A percentile compares a stretch with the other conserved stretches of the same genome.
Evolutionary conservation across 1,284 basidiomycete genomes (phyloP).

Genomic region (Trametes pubescens): DNA sequence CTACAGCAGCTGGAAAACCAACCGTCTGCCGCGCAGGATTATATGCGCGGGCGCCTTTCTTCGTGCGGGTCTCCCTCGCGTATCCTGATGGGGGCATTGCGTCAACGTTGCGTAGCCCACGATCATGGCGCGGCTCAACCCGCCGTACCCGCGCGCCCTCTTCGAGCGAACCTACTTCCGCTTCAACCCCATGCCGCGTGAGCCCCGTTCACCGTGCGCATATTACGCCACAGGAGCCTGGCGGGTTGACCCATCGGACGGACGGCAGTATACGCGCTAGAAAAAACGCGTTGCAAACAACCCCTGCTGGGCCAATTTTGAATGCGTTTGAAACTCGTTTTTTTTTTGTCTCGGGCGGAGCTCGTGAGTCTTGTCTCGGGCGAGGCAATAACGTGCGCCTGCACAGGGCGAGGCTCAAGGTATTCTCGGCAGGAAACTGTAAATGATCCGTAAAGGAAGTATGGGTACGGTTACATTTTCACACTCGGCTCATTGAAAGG

Average conservation of each 20-base stretch:
- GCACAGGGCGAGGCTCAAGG: too few species aligned
- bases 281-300: too few species aligned
- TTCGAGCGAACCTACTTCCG: conserved; percentile 82
- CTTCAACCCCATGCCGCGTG: conserved; percentile 76
- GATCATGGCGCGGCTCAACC: conserved; percentile 65
- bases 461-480: too few species aligned
- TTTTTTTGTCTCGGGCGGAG: too few species aligned
- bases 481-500: too few species aligned
- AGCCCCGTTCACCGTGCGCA: conserved; percentile 35
- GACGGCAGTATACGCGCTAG: conserved; percentile 78
- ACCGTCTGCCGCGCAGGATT: conserved; percentile 50
- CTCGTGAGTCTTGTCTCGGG: too few species aligned
- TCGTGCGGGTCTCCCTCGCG: neutral
- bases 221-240: neutral
- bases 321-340: too few species aligned
- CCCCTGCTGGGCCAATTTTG: too few species aligned
- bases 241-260: neutral
- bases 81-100: conserved; percentile 1
- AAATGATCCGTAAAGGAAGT: too few species aligned
- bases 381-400: too few species aligned
- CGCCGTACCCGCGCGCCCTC: conserved; percentile 83
- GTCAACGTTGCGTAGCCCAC: conserved; percentile 8
- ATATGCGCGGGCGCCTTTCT: conserved; percentile 50
- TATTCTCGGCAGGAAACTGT: too few species aligned
- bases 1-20: neutral